phyloP scores from a whole-genome alignment of 306 rosid species.

The Corylus heterophylla region DNA sequence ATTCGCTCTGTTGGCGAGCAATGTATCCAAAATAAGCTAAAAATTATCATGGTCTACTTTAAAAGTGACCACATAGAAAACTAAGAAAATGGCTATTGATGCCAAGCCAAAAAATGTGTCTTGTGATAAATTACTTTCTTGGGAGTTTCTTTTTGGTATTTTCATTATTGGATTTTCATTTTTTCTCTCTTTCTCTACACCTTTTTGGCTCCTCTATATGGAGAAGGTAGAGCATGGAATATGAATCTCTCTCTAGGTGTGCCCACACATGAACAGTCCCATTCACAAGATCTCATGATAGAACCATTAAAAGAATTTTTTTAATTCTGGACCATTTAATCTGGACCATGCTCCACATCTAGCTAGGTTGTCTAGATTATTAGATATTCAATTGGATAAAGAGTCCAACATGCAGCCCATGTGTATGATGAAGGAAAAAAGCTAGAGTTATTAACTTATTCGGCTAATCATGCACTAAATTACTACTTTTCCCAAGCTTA shows the following conservation, averaged over 20 bases:
- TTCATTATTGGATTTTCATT: slow-evolving; percentile 15
- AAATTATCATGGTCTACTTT: not conserved
- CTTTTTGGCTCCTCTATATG: not conserved
- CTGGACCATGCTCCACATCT: not conserved
- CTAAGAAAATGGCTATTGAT: not conserved
- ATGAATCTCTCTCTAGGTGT: not conserved
- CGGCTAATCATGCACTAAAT: slow-evolving; percentile 30
- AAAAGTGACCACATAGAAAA: not conserved
- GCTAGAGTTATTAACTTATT: slow-evolving; percentile 7
- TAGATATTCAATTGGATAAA: slow-evolving; percentile 18
- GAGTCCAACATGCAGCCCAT: slow-evolving; percentile 46
- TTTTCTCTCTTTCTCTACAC: not conserved
- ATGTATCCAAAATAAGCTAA: not conserved
- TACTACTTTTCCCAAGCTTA: not conserved
- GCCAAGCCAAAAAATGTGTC: slow-evolving; percentile 15
- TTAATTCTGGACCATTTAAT: slow-evolving; percentile 17
- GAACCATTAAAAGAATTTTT: not conserved
- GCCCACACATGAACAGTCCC: not conserved
- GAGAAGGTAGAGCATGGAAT: not conserved
- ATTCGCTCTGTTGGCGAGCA: not conserved
- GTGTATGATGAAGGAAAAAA: slow-evolving; percentile 25
- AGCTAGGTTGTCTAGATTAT: slow-evolving; percentile 20
- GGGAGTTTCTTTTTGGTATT: slow-evolving; percentile 53
- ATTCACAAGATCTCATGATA: slow-evolving; percentile 3
- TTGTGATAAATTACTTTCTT: slow-evolving; percentile 20